Evolutionary conservation across 306 rosid genomes (phyloP), one percentile per base, ranked within the genome.

Genomic region (Parietaria judaica): DNA sequence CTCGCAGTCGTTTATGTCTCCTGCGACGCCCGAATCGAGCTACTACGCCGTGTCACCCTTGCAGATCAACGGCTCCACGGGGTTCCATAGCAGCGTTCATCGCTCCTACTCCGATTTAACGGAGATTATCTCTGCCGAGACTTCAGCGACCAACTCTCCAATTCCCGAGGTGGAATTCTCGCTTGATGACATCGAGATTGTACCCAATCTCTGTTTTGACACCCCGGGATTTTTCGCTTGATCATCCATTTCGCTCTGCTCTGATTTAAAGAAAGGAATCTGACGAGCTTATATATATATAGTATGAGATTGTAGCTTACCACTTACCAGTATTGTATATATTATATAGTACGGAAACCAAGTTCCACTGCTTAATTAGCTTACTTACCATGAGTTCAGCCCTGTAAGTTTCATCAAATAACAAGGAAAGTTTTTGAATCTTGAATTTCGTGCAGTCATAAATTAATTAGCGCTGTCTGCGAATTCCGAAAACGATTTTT

Each of bases 61-160:
- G 69, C 75, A 73, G 71, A 77, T 64, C 60, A 70, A 71, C 61
- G 71, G 66, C 60, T 68, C 79, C 51, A 76, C 60, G 50, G 70
- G 72, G 65, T 7, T 70, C 50, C 66, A 56, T 51, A 64, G 51
- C 17, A 72, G 66, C 56, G 60, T 36, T 70, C 85, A 67, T 3
- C 52, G 16, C 58, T 82, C 84, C 12, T 87, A 81, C 58, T 72
- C 84, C 14, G 85, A 78, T 51, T 67, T 74, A 14, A 63, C 76
- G 1, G 89, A 85, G 59, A 92, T 89, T 13, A 48, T 79, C 83
- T 80, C 87, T 36, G 86, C 85, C 77, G 72, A 74, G 76, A 75
- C 85, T 69, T 92, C 87, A 53, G 50, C 80, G 46, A 65, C 78
- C 72, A 82, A 70, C 60, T 82, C 84, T 64, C 84, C 94, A 16